phyloP scores from a whole-genome alignment of 371 early-diverging fungal genomes.

The Rhizomucor miehei region DNA sequence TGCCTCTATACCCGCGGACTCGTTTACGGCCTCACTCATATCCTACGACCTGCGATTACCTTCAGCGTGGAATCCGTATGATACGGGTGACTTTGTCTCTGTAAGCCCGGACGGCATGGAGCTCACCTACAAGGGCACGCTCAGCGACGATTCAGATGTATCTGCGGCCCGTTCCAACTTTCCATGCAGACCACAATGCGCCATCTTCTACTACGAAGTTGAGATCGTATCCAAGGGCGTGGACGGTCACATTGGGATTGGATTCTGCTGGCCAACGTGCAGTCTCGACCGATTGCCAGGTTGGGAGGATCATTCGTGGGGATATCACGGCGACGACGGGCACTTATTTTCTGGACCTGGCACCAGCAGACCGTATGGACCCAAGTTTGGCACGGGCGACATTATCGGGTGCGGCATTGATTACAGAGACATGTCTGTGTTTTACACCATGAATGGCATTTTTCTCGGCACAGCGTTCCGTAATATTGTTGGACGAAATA shows the following conservation, averaged over 20 bases:
- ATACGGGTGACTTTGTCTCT: slow-evolving; percentile 51
- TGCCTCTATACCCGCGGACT: slow-evolving; percentile 6
- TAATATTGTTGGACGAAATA: slow-evolving; percentile 16
- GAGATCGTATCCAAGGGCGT: slow-evolving; percentile 77
- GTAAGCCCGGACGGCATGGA: slow-evolving; percentile 49
- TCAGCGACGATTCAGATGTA: slow-evolving; percentile 64
- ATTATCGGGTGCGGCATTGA: slow-evolving; percentile 91
- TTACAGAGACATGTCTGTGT: slow-evolving; percentile 67
- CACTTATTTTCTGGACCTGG: slow-evolving; percentile 67
- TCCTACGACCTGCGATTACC: slow-evolving; percentile 46
- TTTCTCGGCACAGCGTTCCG: slow-evolving; percentile 61
- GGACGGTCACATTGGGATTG: slow-evolving; percentile 88
- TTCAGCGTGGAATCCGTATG: slow-evolving; percentile 57
- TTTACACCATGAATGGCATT: slow-evolving; percentile 92
- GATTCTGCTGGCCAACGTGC: slow-evolving; percentile 61
- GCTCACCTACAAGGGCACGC: slow-evolving; percentile 54
- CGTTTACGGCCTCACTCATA: slow-evolving; percentile 3
- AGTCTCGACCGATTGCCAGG: slow-evolving; percentile 74
- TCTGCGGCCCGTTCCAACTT: slow-evolving; percentile 77
- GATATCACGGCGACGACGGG: slow-evolving; percentile 92
- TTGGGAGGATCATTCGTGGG: slow-evolving; percentile 76
- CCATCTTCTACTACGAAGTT: slow-evolving; percentile 90
- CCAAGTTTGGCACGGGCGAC: slow-evolving; percentile 87
- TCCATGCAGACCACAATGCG: slow-evolving; percentile 82
- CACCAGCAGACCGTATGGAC: slow-evolving; percentile 79